A percentile compares a stretch with the other conserved stretches of the same genome.
Evolutionary conservation across 1,284 basidiomycete genomes (phyloP).

Genomic region (Apiotrichum domesticum): DNA sequence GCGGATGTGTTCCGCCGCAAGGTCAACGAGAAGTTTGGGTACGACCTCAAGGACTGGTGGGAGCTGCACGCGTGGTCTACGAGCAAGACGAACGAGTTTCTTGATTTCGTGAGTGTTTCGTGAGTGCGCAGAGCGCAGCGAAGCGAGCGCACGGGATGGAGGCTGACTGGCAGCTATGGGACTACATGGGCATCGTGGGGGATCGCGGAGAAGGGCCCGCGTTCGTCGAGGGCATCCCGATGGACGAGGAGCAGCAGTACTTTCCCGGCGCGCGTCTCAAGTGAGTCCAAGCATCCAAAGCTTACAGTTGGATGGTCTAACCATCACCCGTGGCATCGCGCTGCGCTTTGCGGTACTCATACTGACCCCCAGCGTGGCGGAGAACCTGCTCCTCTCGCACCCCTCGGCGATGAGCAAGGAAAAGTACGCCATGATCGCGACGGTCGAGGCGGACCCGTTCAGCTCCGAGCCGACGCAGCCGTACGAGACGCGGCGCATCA

Average conservation of each 20-base stretch:
- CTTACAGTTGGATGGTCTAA: too few species aligned
- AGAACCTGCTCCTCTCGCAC: slow-evolving; percentile 16
- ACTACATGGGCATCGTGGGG: slow-evolving; percentile 14
- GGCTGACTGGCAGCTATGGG: slow-evolving; percentile 6
- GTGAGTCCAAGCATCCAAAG: slow-evolving; percentile 1
- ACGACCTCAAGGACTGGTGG: slow-evolving; percentile 15
- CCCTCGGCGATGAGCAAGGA: slow-evolving; percentile 12
- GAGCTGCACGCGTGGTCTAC: slow-evolving; percentile 17
- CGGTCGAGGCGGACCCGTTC: slow-evolving; percentile 15
- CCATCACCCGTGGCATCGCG: too few species aligned
- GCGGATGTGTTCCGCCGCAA: slow-evolving; percentile 14
- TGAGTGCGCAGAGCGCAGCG: not conserved
- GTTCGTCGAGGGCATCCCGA: slow-evolving; percentile 16
- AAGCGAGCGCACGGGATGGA: not conserved
- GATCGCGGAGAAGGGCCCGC: slow-evolving; percentile 15
- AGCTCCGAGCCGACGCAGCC: slow-evolving; percentile 8
- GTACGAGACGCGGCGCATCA: slow-evolving; percentile 18
- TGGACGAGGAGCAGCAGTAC: slow-evolving; percentile 17
- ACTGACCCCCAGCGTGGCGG: slow-evolving; percentile 14
- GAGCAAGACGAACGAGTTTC: slow-evolving; percentile 10
- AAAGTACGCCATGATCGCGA: slow-evolving; percentile 15
- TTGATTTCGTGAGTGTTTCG: slow-evolving; percentile 10
- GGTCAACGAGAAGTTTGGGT: slow-evolving; percentile 14
- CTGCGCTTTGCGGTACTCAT: too few species aligned
- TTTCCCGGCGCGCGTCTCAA: slow-evolving; percentile 15